Evolutionary conservation across 176 grass and related monocot species (phyloP).

Genomic region (Hsuehochloa calcarea): DNA sequence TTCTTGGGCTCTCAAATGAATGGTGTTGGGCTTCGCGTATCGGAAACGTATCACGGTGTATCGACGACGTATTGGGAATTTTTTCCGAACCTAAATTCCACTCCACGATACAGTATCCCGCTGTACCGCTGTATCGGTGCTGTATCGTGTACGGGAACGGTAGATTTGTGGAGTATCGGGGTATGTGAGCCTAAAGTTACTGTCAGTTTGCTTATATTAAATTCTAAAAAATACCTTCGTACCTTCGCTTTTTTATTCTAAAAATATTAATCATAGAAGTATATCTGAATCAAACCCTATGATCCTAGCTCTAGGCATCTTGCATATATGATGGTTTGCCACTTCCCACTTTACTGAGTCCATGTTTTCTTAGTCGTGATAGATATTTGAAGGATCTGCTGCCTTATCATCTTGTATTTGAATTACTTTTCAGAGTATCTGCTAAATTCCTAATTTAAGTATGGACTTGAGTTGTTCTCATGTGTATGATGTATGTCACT

Average conservation of each 20-base stretch:
- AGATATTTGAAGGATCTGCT: slow-evolving; percentile 4
- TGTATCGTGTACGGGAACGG: too few relatives aligned
- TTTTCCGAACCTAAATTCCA: too few relatives aligned
- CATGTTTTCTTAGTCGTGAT: background rate
- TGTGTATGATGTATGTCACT: slow-evolving; percentile 11
- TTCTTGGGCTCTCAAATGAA: too few relatives aligned
- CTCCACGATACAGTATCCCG: too few relatives aligned
- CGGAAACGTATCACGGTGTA: too few relatives aligned
- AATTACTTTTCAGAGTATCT: background rate
- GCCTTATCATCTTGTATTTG: background rate
- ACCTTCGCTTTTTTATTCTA: background rate
- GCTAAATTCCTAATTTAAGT: background rate
- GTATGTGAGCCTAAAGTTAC: background rate
- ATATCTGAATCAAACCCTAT: background rate
- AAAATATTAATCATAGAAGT: background rate
- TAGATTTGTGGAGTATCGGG: too few relatives aligned
- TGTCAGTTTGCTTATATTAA: background rate
- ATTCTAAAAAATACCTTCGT: background rate
- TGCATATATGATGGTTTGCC: background rate
- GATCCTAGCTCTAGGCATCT: background rate
- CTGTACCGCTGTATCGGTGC: too few relatives aligned
- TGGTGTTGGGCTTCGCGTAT: too few relatives aligned
- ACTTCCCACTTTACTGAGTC: background rate
- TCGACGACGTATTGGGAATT: too few relatives aligned
- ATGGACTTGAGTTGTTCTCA: background rate